phyloP scores from a whole-genome alignment of 805 yeast species.

The Ogataea minuta region DNA sequence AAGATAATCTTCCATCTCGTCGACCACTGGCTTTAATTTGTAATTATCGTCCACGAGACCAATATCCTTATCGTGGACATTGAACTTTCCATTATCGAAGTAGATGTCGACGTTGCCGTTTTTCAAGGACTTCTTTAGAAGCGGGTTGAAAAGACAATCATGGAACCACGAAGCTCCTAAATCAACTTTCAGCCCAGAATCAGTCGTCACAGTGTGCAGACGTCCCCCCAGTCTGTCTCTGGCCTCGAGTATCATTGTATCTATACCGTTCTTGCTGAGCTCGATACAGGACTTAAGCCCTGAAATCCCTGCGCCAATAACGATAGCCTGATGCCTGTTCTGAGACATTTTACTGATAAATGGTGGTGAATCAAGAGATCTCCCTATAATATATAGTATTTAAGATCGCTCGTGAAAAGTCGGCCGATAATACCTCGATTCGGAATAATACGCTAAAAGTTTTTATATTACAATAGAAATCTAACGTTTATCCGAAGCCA shows the following conservation, averaged over 20 bases:
- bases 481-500: constrained; percentile 70
- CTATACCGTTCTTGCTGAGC: constrained; percentile 35
- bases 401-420: constrained; percentile 35
- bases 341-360: not conserved
- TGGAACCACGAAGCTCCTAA: constrained; percentile 93
- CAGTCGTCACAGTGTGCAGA: constrained; percentile 40
- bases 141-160: constrained; percentile 65
- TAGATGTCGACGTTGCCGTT: constrained; percentile 30
- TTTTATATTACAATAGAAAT: not conserved
- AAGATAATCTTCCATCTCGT: constrained; percentile 31
- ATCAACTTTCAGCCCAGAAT: constrained; percentile 46
- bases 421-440: constrained; percentile 5
- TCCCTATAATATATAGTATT: constrained; percentile 9
- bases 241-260: constrained; percentile 47
- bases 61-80: constrained; percentile 21
- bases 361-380: not conserved
- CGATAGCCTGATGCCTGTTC: constrained; percentile 32
- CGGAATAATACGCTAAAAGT: not conserved
- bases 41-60: constrained; percentile 48
- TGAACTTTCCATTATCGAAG: constrained; percentile 33
- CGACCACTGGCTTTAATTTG: constrained; percentile 37
- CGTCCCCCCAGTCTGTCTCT: constrained; percentile 69
- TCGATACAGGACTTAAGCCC: constrained; percentile 51
- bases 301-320: constrained; percentile 57
- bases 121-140: constrained; percentile 47